These are phyloP conservation scores for Margaritispora aquatica DNA, from an alignment of 495 filamentous ascomycete species.

Conservation along the genomic window DNA sequence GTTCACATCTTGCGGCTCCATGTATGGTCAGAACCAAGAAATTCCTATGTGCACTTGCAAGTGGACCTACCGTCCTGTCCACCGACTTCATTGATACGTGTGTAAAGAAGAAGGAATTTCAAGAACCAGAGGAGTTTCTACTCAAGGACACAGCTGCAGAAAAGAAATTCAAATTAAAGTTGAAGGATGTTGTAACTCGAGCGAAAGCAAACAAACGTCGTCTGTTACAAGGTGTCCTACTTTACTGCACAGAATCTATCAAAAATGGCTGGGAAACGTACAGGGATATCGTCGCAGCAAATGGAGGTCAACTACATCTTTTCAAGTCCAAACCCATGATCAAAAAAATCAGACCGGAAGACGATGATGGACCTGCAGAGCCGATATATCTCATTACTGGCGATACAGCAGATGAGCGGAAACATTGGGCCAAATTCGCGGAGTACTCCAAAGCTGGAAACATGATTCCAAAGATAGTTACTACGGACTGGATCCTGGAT, in stretches of 20 bases:
- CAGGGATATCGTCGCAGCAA: slow-evolving; percentile 75
- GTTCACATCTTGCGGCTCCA: slow-evolving; percentile 84
- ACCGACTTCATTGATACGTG: slow-evolving; percentile 75
- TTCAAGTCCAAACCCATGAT: slow-evolving; percentile 62
- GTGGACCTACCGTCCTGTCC: slow-evolving; percentile 64
- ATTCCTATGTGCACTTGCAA: slow-evolving; percentile 80
- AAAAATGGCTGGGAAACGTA: slow-evolving; percentile 78
- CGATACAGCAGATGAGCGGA: slow-evolving; percentile 54
- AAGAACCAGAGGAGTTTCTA: slow-evolving; percentile 52
- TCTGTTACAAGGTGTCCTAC: slow-evolving; percentile 62
- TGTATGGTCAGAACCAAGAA: slow-evolving; percentile 83
- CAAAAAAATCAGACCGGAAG: slow-evolving; percentile 46
- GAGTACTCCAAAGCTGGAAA: slow-evolving; percentile 65
- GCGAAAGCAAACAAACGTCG: slow-evolving; percentile 70
- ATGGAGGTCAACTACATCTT: slow-evolving; percentile 75
- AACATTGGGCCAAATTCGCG: slow-evolving; percentile 74
- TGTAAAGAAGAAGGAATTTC: slow-evolving; percentile 50
- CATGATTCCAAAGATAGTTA: slow-evolving; percentile 70
- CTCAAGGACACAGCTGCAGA: slow-evolving; percentile 68
- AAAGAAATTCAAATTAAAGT: slow-evolving; percentile 56
- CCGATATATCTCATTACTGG: slow-evolving; percentile 76
- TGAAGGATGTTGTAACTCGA: slow-evolving; percentile 55
- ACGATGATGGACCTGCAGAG: slow-evolving; percentile 53
- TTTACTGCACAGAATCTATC: slow-evolving; percentile 76
- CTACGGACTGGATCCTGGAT: slow-evolving; percentile 82